Percentiles rank a stretch among this genome's conserved stretches.
phyloP scores from a whole-genome alignment of 139 green algal genomes.

The Asterochloris sp. region DNA sequence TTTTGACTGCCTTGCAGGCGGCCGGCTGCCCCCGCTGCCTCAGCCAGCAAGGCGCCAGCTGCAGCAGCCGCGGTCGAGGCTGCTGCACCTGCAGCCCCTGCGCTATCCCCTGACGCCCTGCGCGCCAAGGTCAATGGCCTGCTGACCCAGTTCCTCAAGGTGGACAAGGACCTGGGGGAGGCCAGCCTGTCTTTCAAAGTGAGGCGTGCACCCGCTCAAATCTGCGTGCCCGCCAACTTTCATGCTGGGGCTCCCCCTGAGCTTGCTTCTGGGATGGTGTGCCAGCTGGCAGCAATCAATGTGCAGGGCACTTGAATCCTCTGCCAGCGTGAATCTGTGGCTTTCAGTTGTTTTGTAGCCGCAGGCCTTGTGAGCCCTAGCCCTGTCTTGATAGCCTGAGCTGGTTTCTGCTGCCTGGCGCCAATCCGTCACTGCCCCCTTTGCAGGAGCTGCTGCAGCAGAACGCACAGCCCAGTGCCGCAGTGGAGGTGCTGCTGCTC shows the following conservation, averaged over 20 bases:
- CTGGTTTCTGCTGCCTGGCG: too few species aligned
- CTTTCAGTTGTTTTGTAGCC: not conserved
- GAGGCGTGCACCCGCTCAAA: not conserved
- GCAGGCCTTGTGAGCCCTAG: not conserved
- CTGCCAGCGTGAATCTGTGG: not conserved
- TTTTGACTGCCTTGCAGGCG: not conserved
- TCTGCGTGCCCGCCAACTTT: not conserved
- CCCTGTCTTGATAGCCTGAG: too few species aligned
- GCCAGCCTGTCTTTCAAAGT: conserved; percentile 17
- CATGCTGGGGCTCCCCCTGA: not conserved
- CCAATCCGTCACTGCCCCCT: too few species aligned
- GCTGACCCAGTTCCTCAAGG: conserved; percentile 23
- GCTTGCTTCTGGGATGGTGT: not conserved
- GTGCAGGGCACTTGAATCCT: not conserved
- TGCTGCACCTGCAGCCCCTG: not conserved
- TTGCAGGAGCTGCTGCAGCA: too few species aligned
- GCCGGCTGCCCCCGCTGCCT: not conserved
- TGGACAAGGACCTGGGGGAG: conserved; percentile 31
- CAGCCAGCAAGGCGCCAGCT: not conserved
- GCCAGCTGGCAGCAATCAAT: not conserved
- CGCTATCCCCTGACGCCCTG: conserved; percentile 19
- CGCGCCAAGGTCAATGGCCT: conserved; percentile 23
- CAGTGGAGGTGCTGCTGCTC: too few species aligned
- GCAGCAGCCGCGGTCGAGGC: not conserved
- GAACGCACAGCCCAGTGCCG: too few species aligned